These are phyloP conservation scores for Basipetospora chlamydospora DNA, from an alignment of 2,329 filamentous ascomycete species.

Conservation along the genomic window DNA sequence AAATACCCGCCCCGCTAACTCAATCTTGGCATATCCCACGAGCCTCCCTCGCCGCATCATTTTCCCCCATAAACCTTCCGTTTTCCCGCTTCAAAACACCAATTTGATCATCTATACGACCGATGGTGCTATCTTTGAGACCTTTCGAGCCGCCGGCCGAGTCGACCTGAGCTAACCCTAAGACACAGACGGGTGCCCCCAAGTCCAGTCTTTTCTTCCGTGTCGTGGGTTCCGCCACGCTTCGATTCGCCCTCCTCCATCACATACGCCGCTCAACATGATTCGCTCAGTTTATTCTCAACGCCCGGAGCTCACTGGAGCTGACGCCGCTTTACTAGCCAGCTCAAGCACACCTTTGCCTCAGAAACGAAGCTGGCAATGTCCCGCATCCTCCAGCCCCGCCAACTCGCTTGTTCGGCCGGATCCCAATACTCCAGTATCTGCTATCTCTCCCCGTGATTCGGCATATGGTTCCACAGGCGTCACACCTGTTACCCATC, in stretches of 20 bases:
- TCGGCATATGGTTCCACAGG: conserved; percentile 2
- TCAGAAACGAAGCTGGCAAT: not conserved
- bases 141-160: too few relatives aligned
- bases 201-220: not conserved
- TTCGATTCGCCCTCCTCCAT: not conserved
- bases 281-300: not conserved
- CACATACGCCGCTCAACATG: not conserved
- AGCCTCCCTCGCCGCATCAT: too few relatives aligned
- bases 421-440: not conserved
- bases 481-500: not conserved
- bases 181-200: too few relatives aligned
- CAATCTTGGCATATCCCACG: too few relatives aligned
- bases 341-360: not conserved
- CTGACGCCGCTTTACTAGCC: not conserved
- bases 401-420: not conserved
- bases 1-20: too few relatives aligned
- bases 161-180: too few relatives aligned
- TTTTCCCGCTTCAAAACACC: too few relatives aligned
- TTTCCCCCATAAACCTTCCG: too few relatives aligned
- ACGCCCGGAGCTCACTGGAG: not conserved
- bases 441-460: not conserved
- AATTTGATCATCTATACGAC: too few relatives aligned
- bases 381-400: not conserved
- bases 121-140: too few relatives aligned
- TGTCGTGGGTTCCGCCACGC: not conserved